Evolutionary conservation across 1,139 yeast genomes (phyloP).

Genomic region (Sugiyamaella xylanicola): DNA sequence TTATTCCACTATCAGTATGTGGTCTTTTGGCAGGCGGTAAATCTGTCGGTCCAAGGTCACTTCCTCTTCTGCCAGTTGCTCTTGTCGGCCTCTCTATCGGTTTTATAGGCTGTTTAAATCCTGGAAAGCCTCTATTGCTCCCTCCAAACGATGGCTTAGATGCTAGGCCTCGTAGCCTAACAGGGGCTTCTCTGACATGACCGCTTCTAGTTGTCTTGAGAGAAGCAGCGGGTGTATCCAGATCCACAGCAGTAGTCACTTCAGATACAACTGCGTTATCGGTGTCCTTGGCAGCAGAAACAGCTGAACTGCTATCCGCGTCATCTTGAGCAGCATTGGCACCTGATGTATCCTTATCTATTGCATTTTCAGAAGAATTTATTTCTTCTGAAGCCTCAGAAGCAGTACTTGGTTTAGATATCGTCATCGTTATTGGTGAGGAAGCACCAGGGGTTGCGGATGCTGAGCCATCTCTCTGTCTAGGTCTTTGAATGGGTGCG

Average conservation of each 20-base stretch:
- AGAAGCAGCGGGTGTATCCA: not conserved
- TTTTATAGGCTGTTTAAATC: slow-evolving; percentile 7
- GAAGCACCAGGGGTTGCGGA: not conserved
- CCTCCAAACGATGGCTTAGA: slow-evolving; percentile 15
- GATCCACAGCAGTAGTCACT: not conserved
- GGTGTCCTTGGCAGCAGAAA: too few relatives aligned
- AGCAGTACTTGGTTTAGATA: not conserved
- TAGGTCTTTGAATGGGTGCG: slow-evolving; percentile 11
- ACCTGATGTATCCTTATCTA: too few relatives aligned
- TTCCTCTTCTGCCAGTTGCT: slow-evolving; percentile 2
- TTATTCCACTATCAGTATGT: not conserved
- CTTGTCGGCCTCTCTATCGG: slow-evolving; percentile 6
- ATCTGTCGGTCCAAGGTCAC: slow-evolving; percentile 8
- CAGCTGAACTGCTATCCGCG: too few relatives aligned
- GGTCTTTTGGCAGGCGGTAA: slow-evolving; percentile 1
- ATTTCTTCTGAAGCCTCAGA: too few relatives aligned
- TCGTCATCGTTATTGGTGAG: not conserved
- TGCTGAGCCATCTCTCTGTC: not conserved
- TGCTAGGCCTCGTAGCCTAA: slow-evolving; percentile 14
- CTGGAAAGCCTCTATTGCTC: slow-evolving; percentile 14
- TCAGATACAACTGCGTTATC: too few relatives aligned
- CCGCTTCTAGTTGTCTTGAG: not conserved
- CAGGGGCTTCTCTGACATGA: not conserved
- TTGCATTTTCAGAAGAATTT: too few relatives aligned
- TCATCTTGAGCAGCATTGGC: too few relatives aligned